A percentile compares a stretch with the other conserved stretches of the same genome.
Conservation (phyloP, 352 stramenopile species). For the Phytophthora fragariaefolia region DNA sequence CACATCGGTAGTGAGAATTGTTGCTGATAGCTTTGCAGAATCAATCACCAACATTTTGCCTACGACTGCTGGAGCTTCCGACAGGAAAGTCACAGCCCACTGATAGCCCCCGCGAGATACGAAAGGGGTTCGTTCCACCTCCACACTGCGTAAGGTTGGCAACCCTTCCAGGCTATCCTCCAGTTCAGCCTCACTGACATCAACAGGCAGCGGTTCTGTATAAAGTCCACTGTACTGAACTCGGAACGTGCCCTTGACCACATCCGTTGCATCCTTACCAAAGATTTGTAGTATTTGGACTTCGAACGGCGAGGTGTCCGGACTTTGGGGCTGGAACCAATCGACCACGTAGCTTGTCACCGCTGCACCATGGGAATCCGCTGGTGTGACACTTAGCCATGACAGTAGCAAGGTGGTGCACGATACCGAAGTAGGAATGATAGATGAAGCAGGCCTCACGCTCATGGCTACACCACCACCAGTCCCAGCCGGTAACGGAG, state of each 20-base stretch:
- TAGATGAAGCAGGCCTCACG: slow-evolving; percentile 43
- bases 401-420: slow-evolving; percentile 48
- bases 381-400: slow-evolving; percentile 50
- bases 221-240: slow-evolving; percentile 60
- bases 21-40: slow-evolving; percentile 41
- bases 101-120: slow-evolving; percentile 57
- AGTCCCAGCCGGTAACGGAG: slow-evolving; percentile 51
- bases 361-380: slow-evolving; percentile 45
- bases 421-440: slow-evolving; percentile 24
- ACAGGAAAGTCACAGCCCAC: slow-evolving; percentile 83
- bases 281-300: slow-evolving; percentile 78
- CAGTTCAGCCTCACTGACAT: slow-evolving; percentile 68
- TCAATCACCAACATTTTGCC: slow-evolving; percentile 57
- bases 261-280: slow-evolving; percentile 39
- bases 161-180: slow-evolving; percentile 68
- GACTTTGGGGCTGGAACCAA: slow-evolving; percentile 61
- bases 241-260: slow-evolving; percentile 78
- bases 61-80: slow-evolving; percentile 50
- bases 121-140: slow-evolving; percentile 68
- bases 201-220: slow-evolving; percentile 59
- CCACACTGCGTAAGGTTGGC: slow-evolving; percentile 67
- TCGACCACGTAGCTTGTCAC: slow-evolving; percentile 78
- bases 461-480: slow-evolving; percentile 62
- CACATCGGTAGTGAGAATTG: slow-evolving; percentile 42
- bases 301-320: slow-evolving; percentile 49